Evolutionary conservation across 192 early-diverging fungal genomes (phyloP).

Genomic region (Umbelopsis sp.): DNA sequence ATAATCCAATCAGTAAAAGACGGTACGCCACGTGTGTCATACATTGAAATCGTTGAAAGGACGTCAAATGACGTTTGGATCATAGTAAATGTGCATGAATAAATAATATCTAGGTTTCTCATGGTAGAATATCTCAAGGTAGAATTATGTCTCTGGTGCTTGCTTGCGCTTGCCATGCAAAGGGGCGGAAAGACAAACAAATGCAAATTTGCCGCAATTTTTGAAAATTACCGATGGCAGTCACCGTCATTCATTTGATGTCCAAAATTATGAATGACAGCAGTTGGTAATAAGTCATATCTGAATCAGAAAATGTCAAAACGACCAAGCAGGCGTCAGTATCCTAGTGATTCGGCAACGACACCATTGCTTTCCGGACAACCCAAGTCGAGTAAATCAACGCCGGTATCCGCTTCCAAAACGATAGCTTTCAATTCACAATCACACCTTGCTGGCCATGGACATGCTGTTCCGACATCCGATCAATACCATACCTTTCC

Average conservation of each 20-base stretch:
- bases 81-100: not conserved
- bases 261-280: not conserved
- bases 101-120: too few relatives aligned
- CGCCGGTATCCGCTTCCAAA: conserved; percentile 4
- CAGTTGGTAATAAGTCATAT: not conserved
- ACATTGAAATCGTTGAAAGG: too few relatives aligned
- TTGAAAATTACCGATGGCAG: not conserved
- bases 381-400: conserved; percentile 1
- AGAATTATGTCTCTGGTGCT: too few relatives aligned
- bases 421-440: conserved; percentile 9
- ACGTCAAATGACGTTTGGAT: not conserved
- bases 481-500: conserved; percentile 10
- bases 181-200: too few relatives aligned
- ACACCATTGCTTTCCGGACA: conserved; percentile 1
- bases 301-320: not conserved
- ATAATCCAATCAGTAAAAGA: too few relatives aligned
- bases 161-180: too few relatives aligned
- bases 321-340: conserved; percentile 11
- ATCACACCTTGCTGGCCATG: conserved; percentile 3
- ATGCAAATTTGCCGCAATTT: not conserved
- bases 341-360: not conserved
- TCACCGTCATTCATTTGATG: not conserved
- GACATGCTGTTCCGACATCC: not conserved
- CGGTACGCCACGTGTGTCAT: too few relatives aligned
- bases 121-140: too few relatives aligned